These are phyloP conservation scores for Aspergillus japonicus DNA, from an alignment of 2,329 filamentous ascomycete genomes.

Conservation along the genomic window DNA sequence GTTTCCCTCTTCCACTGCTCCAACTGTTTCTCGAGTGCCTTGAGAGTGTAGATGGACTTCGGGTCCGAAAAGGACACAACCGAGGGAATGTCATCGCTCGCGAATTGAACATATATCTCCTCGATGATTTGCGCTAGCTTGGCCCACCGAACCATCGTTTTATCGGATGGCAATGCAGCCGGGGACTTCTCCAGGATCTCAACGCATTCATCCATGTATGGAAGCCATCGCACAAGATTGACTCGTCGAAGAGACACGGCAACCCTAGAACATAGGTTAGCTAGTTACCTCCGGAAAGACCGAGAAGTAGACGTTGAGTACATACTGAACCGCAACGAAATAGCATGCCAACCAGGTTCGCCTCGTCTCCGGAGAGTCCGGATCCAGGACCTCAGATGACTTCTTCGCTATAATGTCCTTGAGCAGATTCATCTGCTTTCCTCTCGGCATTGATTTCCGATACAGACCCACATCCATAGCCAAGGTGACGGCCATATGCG, in stretches of 20 bases:
- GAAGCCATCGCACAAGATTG: constrained; percentile 59
- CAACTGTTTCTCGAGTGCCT: constrained; percentile 64
- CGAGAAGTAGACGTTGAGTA: not conserved
- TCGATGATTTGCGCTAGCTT: constrained; percentile 64
- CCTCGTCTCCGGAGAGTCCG: constrained; percentile 57
- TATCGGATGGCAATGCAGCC: constrained; percentile 58
- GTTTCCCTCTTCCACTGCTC: constrained; percentile 59
- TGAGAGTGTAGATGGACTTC: constrained; percentile 64
- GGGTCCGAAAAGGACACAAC: constrained; percentile 58
- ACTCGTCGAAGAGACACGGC: constrained; percentile 59
- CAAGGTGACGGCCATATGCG: constrained; percentile 78
- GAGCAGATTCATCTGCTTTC: constrained; percentile 34
- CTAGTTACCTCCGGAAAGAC: not conserved
- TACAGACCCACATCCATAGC: constrained; percentile 80
- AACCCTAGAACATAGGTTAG: constrained; percentile 41
- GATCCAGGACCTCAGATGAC: constrained; percentile 38
- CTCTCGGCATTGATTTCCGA: constrained; percentile 47
- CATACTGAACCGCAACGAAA: constrained; percentile 57
- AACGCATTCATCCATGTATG: constrained; percentile 63
- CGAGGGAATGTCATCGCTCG: constrained; percentile 62
- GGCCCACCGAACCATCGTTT: constrained; percentile 56
- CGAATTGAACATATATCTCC: constrained; percentile 66
- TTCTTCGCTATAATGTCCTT: constrained; percentile 42
- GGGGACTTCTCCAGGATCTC: constrained; percentile 57
- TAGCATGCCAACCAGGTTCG: constrained; percentile 63